Percentiles rank a stretch among this genome's conserved stretches.
Conservation (phyloP, 768 basidiomycete species). For the Boletus edulis region DNA sequence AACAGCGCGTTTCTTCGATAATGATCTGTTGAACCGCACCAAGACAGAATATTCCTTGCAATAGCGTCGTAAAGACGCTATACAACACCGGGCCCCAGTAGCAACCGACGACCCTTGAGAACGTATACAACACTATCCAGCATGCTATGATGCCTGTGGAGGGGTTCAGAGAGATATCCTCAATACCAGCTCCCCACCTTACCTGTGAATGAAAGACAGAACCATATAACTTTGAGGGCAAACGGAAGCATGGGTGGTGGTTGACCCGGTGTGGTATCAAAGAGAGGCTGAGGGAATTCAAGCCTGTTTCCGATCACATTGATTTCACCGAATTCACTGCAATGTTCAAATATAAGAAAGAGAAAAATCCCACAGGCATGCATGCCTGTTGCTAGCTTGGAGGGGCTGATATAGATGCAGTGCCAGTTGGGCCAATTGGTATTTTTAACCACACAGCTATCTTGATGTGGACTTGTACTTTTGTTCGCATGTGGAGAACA, state of each 20-base stretch:
- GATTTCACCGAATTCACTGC: neutral
- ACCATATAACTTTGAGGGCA: conserved; percentile 57
- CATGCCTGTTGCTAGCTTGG: neutral
- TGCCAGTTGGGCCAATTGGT: neutral
- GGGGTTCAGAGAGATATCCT: neutral
- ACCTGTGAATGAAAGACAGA: conserved; percentile 56
- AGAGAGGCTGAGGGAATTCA: neutral
- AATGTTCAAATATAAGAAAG: neutral
- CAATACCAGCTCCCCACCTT: conserved; percentile 1
- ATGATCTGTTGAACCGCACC: conserved; percentile 37
- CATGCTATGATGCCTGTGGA: conserved; percentile 49
- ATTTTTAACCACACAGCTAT: neutral
- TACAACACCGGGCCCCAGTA: conserved; percentile 52
- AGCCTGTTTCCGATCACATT: neutral
- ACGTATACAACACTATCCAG: conserved; percentile 46
- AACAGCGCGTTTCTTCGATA: neutral
- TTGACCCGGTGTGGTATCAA: neutral
- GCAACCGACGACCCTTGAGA: conserved; percentile 41
- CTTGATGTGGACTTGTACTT: no score
- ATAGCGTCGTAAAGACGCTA: conserved; percentile 45
- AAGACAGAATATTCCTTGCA: conserved; percentile 58
- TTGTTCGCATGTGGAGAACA: neutral
- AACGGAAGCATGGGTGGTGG: conserved; percentile 47
- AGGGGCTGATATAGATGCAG: neutral
- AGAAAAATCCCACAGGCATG: neutral